These are phyloP conservation scores for Cladophialophora psammophila DNA, from an alignment of 2,329 filamentous ascomycete genomes.

Conservation along the genomic window DNA sequence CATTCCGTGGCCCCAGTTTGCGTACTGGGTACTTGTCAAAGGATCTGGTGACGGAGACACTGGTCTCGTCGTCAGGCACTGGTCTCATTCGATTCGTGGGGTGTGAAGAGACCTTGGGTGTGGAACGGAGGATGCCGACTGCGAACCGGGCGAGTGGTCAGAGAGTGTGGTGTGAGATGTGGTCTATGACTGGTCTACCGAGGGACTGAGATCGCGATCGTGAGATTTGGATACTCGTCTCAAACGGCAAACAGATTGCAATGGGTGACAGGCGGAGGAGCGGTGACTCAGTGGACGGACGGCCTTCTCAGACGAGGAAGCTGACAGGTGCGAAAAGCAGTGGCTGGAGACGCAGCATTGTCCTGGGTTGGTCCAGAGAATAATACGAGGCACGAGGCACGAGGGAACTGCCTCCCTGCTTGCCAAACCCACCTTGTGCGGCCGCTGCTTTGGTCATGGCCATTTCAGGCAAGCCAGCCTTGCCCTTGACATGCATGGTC, in stretches of 20 bases:
- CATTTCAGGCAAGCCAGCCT: too few species aligned
- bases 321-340: neutral
- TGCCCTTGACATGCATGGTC: too few species aligned
- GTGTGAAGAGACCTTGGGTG: conserved; percentile 2
- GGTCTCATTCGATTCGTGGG: neutral
- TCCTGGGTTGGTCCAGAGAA: too few species aligned
- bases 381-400: too few species aligned
- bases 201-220: neutral
- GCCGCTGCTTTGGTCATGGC: too few species aligned
- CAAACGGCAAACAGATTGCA: conserved; percentile 1
- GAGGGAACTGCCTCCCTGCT: too few species aligned
- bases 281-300: conserved; percentile 1
- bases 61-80: neutral
- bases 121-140: neutral
- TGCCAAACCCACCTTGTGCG: neutral
- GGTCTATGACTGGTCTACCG: conserved; percentile 1
- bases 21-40: neutral
- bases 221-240: neutral
- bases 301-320: neutral
- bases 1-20: conserved; percentile 1
- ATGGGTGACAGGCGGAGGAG: neutral
- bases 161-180: conserved; percentile 6
- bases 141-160: neutral
- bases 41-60: neutral
- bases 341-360: neutral